Base-by-base conservation (phyloP, 1,284 basidiomycete genomes). In the Boletus mariae region DNA sequence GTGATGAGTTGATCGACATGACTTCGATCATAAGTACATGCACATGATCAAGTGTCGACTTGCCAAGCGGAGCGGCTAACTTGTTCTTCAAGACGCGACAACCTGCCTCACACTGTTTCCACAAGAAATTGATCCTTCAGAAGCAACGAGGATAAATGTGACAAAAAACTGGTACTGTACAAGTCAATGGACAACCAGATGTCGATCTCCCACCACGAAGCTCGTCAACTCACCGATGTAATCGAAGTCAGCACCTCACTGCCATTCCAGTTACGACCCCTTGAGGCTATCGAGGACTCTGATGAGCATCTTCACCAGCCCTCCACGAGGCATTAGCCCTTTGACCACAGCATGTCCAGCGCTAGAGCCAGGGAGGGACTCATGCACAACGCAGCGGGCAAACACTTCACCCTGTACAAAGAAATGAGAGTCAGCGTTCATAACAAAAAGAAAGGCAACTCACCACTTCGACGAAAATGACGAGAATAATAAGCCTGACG, bases 381-480 rank as follows among this genome's bases (percentile, higher is more conserved):
- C 45, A 43, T 88, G 84, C 17, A 93, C 84, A 15, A 90, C 73
- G 2, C 90, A 75, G n/a, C 92, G 82, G 1, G 92, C 92, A 38
- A 90, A 66, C 17, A 94, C 87, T 68, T 95, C 92, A 29, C 92
- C 92, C 88, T 63, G 23, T 5, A 34, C 84, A 53, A 11, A 47
- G 42, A 41, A 11, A 37, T 25, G 4, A 47, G 25, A 4, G 9
- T 48, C 32, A 28, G 10, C 7, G 9, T 11, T 12, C 2, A 15
- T n/a, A 8, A 34, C 9, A 31, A 45, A 4, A 12, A 44, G 17
- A 48, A 17, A n/a, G 6, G 55, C 28, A n/a, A 72, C 79, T 37
- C 62, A 86, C 90, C 63, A 83, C 63, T 71, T 92, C 92, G 5
- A 94, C 93, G 17, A 95, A 70, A 68, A 90, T 89, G 5, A 92